Evolutionary conservation across 257 asterid genomes (phyloP).

Genomic region (Nicotiana tomentosiformis): DNA sequence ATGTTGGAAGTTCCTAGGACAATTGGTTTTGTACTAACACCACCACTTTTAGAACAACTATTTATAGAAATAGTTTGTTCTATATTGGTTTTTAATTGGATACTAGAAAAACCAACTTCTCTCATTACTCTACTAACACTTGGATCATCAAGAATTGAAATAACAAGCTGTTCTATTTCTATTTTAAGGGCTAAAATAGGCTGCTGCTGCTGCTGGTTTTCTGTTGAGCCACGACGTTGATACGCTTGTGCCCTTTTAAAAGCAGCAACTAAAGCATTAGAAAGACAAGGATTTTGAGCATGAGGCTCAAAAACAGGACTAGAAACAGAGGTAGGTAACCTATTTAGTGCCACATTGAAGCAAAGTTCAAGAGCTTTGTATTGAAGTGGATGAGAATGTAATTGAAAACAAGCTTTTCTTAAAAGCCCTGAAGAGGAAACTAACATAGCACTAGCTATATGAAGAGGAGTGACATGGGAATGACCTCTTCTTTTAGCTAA

Average conservation of each 20-base stretch:
- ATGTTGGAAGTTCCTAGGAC: conserved; percentile 20
- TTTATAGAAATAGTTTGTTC: conserved; percentile 44
- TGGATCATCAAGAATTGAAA: conserved; percentile 77
- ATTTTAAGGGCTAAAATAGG: conserved; percentile 49
- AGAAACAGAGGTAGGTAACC: conserved; percentile 75
- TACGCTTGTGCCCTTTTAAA: conserved; percentile 92
- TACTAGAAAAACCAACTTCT: conserved; percentile 81
- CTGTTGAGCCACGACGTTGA: conserved; percentile 70
- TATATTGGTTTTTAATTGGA: conserved; percentile 63
- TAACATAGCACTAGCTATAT: conserved; percentile 78
- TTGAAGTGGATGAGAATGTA: conserved; percentile 86
- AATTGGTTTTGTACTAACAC: background rate
- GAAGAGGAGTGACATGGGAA: conserved; percentile 92
- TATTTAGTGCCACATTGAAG: conserved; percentile 84
- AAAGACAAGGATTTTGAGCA: conserved; percentile 56
- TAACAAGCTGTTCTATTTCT: conserved; percentile 70
- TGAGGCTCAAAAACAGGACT: conserved; percentile 49
- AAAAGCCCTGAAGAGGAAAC: conserved; percentile 48
- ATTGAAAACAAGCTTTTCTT: conserved; percentile 63
- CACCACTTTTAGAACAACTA: background rate
- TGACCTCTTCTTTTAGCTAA: conserved; percentile 84
- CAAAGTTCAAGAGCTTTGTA: conserved; percentile 91
- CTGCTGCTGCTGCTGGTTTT: conserved; percentile 36
- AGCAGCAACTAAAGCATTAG: conserved; percentile 83
- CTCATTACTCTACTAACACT: conserved; percentile 88